phyloP scores from a whole-genome alignment of 148 eudicot genomes.

The Linanthus parryae region DNA sequence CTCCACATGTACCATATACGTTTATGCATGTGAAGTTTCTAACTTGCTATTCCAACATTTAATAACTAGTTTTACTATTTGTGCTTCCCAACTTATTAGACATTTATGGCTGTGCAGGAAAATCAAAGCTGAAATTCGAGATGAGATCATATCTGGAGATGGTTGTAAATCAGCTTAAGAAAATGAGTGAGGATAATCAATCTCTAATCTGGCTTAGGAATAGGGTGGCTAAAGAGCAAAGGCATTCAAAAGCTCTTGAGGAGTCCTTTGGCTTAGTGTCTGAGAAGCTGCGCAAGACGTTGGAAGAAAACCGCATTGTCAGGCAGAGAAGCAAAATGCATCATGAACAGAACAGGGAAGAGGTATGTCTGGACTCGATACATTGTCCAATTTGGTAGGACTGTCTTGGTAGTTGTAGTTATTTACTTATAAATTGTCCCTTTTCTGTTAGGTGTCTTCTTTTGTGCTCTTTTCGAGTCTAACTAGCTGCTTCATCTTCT shows the following conservation, averaged over 20 bases:
- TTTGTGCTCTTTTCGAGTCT: too few relatives aligned
- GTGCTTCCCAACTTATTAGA: background rate
- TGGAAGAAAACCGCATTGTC: constrained; percentile 42
- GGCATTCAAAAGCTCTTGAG: constrained; percentile 37
- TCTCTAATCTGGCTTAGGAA: constrained; percentile 44
- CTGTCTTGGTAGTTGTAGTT: too few relatives aligned
- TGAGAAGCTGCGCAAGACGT: constrained; percentile 38
- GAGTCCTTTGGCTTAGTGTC: constrained; percentile 33
- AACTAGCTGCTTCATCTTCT: background rate
- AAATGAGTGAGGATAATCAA: constrained; percentile 76
- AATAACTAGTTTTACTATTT: background rate
- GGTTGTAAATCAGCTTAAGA: constrained; percentile 48
- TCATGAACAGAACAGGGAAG: constrained; percentile 49
- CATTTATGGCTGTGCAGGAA: constrained; percentile 34
- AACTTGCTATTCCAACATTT: background rate
- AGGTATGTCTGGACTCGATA: constrained; percentile 30
- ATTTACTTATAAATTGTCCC: too few relatives aligned
- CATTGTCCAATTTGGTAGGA: background rate
- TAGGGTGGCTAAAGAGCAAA: constrained; percentile 41
- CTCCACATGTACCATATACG: background rate
- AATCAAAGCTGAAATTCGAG: constrained; percentile 58
- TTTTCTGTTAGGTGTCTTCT: too few relatives aligned
- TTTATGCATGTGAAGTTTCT: background rate
- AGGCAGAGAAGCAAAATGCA: constrained; percentile 45
- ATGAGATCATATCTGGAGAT: constrained; percentile 52